Percentiles rank a stretch among this genome's conserved stretches.
Conservation (phyloP, 768 basidiomycete genomes). For the Suillus bovinus region DNA sequence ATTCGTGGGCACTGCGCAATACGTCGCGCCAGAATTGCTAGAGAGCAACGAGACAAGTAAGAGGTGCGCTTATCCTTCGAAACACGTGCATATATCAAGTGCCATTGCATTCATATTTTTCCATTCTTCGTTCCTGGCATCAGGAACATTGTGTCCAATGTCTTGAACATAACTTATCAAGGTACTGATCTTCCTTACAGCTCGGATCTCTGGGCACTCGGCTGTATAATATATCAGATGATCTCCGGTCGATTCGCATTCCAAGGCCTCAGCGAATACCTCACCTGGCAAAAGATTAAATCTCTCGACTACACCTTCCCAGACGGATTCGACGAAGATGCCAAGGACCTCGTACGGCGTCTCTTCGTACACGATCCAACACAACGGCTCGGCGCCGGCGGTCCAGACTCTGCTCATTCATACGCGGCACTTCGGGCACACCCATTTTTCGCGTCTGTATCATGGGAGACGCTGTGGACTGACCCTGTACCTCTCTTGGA, state of each 20-base stretch:
- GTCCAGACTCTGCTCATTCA: slow-evolving; percentile 36
- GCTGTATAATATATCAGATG: slow-evolving; percentile 93
- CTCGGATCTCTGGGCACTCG: slow-evolving; percentile 94
- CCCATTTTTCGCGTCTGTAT: slow-evolving; percentile 57
- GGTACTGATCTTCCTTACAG: slow-evolving; percentile 38
- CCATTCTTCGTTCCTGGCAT: neutral
- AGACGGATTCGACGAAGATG: slow-evolving; percentile 78
- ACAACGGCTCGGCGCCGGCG: slow-evolving; percentile 59
- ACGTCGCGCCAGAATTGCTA: slow-evolving; percentile 85
- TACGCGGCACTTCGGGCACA: slow-evolving; percentile 56
- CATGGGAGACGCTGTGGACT: slow-evolving; percentile 69
- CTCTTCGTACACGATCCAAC: slow-evolving; percentile 72
- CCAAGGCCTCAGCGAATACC: slow-evolving; percentile 86
- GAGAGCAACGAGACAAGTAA: slow-evolving; percentile 71
- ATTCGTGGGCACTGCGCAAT: slow-evolving; percentile 90
- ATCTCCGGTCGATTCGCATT: slow-evolving; percentile 91
- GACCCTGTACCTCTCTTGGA: slow-evolving; percentile 57
- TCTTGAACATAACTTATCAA: neutral
- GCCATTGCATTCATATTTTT: neutral
- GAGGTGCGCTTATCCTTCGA: slow-evolving; percentile 48
- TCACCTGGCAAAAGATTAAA: slow-evolving; percentile 95
- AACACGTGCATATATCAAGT: neutral
- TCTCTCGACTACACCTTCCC: slow-evolving; percentile 85
- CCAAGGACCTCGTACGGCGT: slow-evolving; percentile 74
- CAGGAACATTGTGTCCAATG: neutral